These are phyloP conservation scores for Epicoccum nigrum DNA, from an alignment of 2,329 filamentous ascomycete genomes.

Conservation along the genomic window DNA sequence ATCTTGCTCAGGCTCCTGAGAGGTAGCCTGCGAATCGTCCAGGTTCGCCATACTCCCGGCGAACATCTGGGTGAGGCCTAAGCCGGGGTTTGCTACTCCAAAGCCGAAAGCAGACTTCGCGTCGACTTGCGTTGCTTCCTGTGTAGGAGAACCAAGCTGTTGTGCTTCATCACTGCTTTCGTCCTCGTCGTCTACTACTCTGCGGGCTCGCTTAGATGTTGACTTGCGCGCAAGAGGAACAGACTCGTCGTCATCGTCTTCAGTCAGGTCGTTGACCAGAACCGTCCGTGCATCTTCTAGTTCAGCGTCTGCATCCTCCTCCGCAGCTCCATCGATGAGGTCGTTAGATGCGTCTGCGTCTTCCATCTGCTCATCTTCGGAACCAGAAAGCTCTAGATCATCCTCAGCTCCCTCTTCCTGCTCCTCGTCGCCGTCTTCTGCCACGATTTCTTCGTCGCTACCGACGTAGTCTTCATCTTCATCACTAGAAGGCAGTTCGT, in stretches of 20 bases:
- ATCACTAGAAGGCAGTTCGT: slow-evolving; percentile 55
- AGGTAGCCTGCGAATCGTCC: slow-evolving; percentile 47
- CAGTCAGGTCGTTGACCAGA: slow-evolving; percentile 16
- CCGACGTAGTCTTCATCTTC: slow-evolving; percentile 60
- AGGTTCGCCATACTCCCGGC: slow-evolving; percentile 82
- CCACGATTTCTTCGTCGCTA: slow-evolving; percentile 54
- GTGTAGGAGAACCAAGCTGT: slow-evolving; percentile 25
- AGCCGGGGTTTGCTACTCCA: slow-evolving; percentile 45
- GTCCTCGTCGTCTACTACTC: slow-evolving; percentile 71
- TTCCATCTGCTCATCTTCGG: slow-evolving; percentile 37
- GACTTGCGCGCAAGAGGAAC: slow-evolving; percentile 58
- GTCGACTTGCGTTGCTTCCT: slow-evolving; percentile 37
- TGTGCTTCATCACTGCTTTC: slow-evolving; percentile 36
- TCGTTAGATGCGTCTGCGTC: neutral
- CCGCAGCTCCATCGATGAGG: slow-evolving; percentile 50
- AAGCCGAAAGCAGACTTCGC: slow-evolving; percentile 50
- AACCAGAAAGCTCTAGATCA: slow-evolving; percentile 36
- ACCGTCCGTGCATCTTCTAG: slow-evolving; percentile 38
- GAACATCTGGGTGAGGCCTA: slow-evolving; percentile 89
- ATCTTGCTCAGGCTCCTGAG: slow-evolving; percentile 52
- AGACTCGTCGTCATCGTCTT: slow-evolving; percentile 54
- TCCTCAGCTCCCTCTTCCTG: slow-evolving; percentile 41
- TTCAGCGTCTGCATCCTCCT: slow-evolving; percentile 37
- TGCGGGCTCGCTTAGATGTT: slow-evolving; percentile 53
- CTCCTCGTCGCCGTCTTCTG: slow-evolving; percentile 46